Conservation (phyloP, 2,329 filamentous ascomycete species). For the Xylariaceae sp. region DNA sequence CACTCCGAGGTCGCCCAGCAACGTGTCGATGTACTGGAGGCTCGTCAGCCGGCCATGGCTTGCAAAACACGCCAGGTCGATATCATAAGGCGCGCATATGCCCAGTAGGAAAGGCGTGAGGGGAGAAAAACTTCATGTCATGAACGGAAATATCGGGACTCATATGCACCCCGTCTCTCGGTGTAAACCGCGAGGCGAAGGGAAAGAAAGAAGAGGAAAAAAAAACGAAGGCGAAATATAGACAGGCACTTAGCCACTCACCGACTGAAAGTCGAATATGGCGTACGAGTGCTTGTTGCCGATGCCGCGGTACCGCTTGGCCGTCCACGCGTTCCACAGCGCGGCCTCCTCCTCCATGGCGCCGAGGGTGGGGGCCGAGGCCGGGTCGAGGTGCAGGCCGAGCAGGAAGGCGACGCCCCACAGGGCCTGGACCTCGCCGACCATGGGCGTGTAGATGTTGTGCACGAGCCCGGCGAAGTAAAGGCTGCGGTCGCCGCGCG, state of each 20-base stretch:
- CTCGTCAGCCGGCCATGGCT: not conserved
- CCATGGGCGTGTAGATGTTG: conserved; percentile 19
- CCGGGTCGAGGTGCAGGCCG: conserved; percentile 18
- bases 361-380: conserved; percentile 15
- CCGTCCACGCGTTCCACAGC: conserved; percentile 25
- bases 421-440: conserved; percentile 23
- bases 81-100: no score
- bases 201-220: no score
- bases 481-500: conserved; percentile 24
- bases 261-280: conserved; percentile 25
- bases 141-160: no score
- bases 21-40: conserved; percentile 22
- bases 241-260: conserved; percentile 9
- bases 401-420: conserved; percentile 24
- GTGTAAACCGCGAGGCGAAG: no score
- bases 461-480: conserved; percentile 25
- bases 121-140: no score
- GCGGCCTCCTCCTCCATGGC: conserved; percentile 24
- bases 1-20: conserved; percentile 23
- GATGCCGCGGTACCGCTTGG: conserved; percentile 23
- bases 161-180: no score
- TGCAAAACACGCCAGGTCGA: no score
- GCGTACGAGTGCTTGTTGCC: conserved; percentile 24
- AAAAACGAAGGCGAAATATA: no score
- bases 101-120: no score